Percentiles rank a stretch among this genome's conserved stretches.
Conservation (phyloP, 345 rosid genomes). For the Salix udensis region DNA sequence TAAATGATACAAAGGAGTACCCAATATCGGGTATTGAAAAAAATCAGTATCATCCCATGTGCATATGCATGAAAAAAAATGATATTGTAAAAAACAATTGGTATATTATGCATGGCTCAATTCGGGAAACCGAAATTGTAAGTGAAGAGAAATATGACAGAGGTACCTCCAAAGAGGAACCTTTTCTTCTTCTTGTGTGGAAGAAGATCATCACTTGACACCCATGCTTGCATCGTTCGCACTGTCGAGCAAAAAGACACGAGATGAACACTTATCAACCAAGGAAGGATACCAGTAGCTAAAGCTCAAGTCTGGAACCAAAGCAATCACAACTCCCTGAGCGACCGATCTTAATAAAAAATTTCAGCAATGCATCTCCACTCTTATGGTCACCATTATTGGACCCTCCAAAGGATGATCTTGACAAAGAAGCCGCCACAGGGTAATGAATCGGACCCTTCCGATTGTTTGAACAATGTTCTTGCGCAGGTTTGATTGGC, state of each 20-base stretch:
- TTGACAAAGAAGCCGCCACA: background rate
- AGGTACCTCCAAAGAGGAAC: conserved; percentile 10
- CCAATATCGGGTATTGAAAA: no score
- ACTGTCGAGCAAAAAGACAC: conserved; percentile 33
- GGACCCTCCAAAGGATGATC: conserved; percentile 11
- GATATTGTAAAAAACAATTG: no score
- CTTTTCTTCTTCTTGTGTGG: conserved; percentile 15
- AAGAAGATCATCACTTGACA: conserved; percentile 11
- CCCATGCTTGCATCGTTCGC: background rate
- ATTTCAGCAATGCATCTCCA: conserved; percentile 5
- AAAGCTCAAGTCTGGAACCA: conserved; percentile 40
- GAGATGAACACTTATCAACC: background rate
- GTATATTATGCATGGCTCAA: background rate
- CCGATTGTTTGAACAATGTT: background rate
- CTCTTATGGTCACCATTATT: background rate
- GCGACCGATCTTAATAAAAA: conserved; percentile 23
- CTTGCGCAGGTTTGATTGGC: background rate
- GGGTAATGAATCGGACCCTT: background rate
- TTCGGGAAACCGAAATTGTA: background rate
- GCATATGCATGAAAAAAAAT: no score
- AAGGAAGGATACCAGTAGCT: conserved; percentile 22
- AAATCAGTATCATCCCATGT: no score
- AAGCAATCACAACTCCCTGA: conserved; percentile 24
- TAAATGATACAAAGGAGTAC: background rate
- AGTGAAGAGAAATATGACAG: background rate